These are phyloP conservation scores for Aureobasidium sp. DNA, from an alignment of 2,329 filamentous ascomycete genomes.

Conservation along the genomic window DNA sequence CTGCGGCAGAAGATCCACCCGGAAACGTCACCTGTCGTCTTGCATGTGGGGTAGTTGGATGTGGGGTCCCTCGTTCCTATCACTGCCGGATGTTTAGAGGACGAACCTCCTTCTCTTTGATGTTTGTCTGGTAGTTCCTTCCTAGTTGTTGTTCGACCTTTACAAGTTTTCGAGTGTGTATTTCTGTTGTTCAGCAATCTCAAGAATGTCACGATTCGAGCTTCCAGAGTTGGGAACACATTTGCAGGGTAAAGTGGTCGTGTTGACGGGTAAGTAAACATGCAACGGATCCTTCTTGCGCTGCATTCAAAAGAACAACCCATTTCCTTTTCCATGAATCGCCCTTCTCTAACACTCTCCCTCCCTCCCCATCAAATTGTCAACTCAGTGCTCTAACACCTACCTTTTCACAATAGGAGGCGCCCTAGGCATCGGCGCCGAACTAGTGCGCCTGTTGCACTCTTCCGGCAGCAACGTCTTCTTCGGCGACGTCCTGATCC, in stretches of 20 bases:
- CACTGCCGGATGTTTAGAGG: neutral
- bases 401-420: conserved; percentile 24
- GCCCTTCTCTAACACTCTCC: too few relatives aligned
- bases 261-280: conserved; percentile 23
- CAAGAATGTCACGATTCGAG: conserved; percentile 2
- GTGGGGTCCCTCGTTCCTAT: neutral
- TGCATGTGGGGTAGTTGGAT: neutral
- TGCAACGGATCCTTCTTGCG: neutral
- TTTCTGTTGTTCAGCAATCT: neutral
- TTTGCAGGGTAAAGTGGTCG: conserved; percentile 24
- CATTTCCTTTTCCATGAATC: too few relatives aligned
- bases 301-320: too few relatives aligned
- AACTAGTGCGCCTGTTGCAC: conserved; percentile 32
- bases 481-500: conserved; percentile 35
- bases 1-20: neutral
- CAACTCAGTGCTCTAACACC: neutral
- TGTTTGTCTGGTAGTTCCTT: neutral
- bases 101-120: neutral
- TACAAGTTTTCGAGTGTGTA: neutral
- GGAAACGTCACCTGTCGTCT: neutral
- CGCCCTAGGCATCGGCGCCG: conserved; percentile 38
- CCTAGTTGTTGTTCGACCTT: neutral
- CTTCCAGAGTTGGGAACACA: neutral
- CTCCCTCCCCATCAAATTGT: neutral
- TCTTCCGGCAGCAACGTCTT: conserved; percentile 33